phyloP scores from a whole-genome alignment of 352 stramenopile genomes.

The Pythium phragmiticola region DNA sequence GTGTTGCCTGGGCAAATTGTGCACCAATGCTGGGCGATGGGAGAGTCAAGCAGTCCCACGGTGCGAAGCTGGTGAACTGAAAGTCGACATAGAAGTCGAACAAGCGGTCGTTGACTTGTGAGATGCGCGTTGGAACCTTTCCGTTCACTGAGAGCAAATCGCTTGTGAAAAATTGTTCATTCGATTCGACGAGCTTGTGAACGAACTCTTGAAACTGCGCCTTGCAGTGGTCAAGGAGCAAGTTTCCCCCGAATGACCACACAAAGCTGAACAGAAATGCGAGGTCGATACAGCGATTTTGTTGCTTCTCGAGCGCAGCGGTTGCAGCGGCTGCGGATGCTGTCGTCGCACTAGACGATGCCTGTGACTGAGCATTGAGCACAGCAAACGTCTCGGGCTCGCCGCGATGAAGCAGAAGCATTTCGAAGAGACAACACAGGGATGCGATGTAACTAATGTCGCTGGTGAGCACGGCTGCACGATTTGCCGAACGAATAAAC shows the following conservation, averaged over 20 bases:
- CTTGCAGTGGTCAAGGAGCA: constrained; percentile 34
- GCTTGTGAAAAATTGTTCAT: constrained; percentile 48
- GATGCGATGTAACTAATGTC: constrained; percentile 49
- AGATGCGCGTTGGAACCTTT: constrained; percentile 50
- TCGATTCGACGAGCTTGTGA: constrained; percentile 33
- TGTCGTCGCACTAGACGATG: constrained; percentile 17
- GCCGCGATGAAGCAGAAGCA: constrained; percentile 40
- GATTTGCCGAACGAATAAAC: constrained; percentile 39
- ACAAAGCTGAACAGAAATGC: constrained; percentile 71
- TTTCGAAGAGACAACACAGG: constrained; percentile 64
- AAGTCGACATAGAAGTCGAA: constrained; percentile 76
- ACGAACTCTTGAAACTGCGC: constrained; percentile 58
- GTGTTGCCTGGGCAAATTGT: background rate
- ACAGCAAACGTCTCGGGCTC: constrained; percentile 38
- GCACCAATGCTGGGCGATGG: too few relatives aligned
- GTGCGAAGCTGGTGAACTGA: constrained; percentile 55
- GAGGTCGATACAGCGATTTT: constrained; percentile 56
- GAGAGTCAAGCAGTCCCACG: constrained; percentile 38
- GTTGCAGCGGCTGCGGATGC: constrained; percentile 26
- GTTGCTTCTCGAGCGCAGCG: constrained; percentile 41
- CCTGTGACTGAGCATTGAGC: constrained; percentile 6
- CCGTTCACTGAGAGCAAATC: constrained; percentile 55
- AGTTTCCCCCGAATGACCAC: constrained; percentile 71
- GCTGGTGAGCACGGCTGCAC: constrained; percentile 47
- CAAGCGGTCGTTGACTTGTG: constrained; percentile 49